Percentiles rank a stretch among this genome's conserved stretches.
Conservation (phyloP, 148 eudicot genomes). For the Dianthus caryophyllus region DNA sequence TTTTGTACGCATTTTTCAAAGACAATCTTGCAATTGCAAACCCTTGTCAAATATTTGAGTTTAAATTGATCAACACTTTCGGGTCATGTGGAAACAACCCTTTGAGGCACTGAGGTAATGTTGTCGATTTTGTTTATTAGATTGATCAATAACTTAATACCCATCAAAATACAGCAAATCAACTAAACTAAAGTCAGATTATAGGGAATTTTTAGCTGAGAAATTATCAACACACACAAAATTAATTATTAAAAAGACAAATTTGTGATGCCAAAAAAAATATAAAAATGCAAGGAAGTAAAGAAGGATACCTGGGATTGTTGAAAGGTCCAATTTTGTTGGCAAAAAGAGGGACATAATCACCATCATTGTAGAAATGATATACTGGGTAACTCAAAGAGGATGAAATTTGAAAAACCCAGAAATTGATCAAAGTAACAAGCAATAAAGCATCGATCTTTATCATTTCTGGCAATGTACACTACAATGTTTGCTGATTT, state of each 20-base stretch:
- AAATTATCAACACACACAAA: not conserved
- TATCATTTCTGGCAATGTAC: conserved; percentile 11
- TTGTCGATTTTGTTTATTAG: too few relatives aligned
- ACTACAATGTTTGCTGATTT: not conserved
- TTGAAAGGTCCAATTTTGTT: conserved; percentile 70
- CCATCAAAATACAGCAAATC: conserved; percentile 1
- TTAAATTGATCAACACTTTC: too few relatives aligned
- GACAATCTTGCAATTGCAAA: too few relatives aligned
- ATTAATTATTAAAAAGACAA: not conserved
- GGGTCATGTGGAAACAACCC: too few relatives aligned
- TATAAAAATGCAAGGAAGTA: not conserved
- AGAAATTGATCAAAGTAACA: conserved; percentile 7
- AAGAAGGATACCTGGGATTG: conserved; percentile 65
- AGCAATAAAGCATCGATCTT: conserved; percentile 22
- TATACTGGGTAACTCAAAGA: conserved; percentile 16
- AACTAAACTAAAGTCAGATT: not conserved
- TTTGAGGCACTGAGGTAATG: too few relatives aligned
- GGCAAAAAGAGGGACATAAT: conserved; percentile 61
- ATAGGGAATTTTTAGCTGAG: not conserved
- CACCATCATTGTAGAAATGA: conserved; percentile 70
- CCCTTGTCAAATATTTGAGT: too few relatives aligned
- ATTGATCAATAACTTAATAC: conserved; percentile 7
- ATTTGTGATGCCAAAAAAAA: not conserved
- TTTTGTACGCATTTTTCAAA: too few relatives aligned
- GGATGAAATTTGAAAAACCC: conserved; percentile 15